phyloP scores from a whole-genome alignment of 2,329 filamentous ascomycete species.

The Colletotrichum musicola region DNA sequence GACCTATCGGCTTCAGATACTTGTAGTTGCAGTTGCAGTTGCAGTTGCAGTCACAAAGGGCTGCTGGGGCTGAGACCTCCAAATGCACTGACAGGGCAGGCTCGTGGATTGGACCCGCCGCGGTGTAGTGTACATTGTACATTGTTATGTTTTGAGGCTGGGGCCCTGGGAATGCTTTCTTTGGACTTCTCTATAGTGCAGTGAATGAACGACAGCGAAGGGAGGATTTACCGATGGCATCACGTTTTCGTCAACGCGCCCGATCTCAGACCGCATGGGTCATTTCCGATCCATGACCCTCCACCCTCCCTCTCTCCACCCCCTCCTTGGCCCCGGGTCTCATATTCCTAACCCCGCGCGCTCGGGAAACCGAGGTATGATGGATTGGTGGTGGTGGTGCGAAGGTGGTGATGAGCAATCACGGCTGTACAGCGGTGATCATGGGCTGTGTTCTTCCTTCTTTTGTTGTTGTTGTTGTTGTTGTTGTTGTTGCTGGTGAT shows the following conservation, averaged over 20 bases:
- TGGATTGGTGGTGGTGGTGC: neutral
- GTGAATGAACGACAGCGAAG: no score
- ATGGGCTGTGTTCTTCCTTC: slow-evolving; percentile 1
- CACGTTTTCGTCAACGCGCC: slow-evolving; percentile 25
- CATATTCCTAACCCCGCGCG: neutral
- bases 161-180: slow-evolving; percentile 2
- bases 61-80: slow-evolving; percentile 12
- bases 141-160: no score
- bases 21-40: no score
- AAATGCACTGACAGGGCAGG: no score
- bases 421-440: neutral
- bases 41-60: no score
- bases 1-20: no score
- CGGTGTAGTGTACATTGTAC: no score
- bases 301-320: no score
- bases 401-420: neutral
- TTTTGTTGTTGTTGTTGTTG: neutral
- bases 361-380: slow-evolving; percentile 2
- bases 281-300: slow-evolving; percentile 8
- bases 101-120: no score
- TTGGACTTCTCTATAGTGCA: no score
- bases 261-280: neutral
- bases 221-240: slow-evolving; percentile 10
- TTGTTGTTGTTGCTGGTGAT: neutral
- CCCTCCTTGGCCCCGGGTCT: neutral